Conservation (phyloP, 2,329 filamentous ascomycete genomes). For the Aspergillus sp. region DNA sequence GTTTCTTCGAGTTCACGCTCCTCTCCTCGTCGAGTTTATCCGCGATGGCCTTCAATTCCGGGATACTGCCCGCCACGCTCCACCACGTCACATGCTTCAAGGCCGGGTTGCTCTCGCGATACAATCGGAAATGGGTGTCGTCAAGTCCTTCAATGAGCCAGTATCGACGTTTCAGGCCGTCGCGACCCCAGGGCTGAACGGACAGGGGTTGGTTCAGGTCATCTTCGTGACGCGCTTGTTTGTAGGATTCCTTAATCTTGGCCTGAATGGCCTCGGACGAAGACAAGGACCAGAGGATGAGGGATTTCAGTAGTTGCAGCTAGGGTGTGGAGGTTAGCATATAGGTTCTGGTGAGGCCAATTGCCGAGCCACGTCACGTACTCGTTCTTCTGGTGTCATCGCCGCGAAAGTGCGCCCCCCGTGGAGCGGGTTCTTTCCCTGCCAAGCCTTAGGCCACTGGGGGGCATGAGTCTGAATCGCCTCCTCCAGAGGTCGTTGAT, state of each 20-base stretch:
- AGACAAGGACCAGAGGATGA: conserved; percentile 84
- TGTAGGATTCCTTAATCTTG: conserved; percentile 84
- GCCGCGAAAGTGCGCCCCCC: conserved; percentile 77
- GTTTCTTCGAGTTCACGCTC: conserved; percentile 73
- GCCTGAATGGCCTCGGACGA: conserved; percentile 80
- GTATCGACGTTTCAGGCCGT: conserved; percentile 88
- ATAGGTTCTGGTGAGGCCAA: not conserved
- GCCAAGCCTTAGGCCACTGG: conserved; percentile 88
- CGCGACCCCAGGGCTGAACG: conserved; percentile 85
- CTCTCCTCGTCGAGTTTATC: conserved; percentile 78
- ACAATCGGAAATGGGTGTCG: conserved; percentile 90
- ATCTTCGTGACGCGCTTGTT: conserved; percentile 76
- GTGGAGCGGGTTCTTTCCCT: conserved; percentile 76
- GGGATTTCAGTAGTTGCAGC: conserved; percentile 78
- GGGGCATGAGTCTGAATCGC: conserved; percentile 78
- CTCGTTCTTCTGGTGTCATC: conserved; percentile 78
- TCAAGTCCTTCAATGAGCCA: conserved; percentile 92
- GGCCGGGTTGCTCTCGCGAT: conserved; percentile 85
- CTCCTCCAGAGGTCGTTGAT: conserved; percentile 90
- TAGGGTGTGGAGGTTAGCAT: conserved; percentile 39
- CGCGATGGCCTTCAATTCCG: conserved; percentile 74
- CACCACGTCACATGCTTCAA: conserved; percentile 81
- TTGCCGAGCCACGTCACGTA: conserved; percentile 46
- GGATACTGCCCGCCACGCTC: conserved; percentile 86
- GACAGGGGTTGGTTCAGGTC: conserved; percentile 82